Percentiles rank a stretch among this genome's conserved stretches.
These are phyloP conservation scores for Solanum appendiculatum DNA, from an alignment of 257 asterid species.

Conservation along the genomic window DNA sequence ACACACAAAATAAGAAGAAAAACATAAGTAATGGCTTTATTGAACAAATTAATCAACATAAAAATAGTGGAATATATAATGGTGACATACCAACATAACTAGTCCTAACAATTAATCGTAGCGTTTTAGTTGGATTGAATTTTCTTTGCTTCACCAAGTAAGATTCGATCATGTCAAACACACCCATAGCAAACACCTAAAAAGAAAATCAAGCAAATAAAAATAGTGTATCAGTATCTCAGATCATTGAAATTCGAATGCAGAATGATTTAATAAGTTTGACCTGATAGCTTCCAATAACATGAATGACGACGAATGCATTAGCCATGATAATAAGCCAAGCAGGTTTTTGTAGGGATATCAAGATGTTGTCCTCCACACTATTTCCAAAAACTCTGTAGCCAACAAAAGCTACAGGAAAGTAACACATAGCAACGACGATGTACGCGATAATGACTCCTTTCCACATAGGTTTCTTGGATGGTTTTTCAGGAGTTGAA, in stretches of 20 bases:
- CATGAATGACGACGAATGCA: conserved; percentile 37
- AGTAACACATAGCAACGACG: conserved; percentile 33
- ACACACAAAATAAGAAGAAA: not conserved
- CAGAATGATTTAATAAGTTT: not conserved
- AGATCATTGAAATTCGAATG: not conserved
- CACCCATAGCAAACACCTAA: conserved; percentile 49
- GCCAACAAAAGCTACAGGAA: conserved; percentile 40
- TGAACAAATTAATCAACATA: not conserved
- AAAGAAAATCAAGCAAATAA: not conserved
- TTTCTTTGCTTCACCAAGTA: conserved; percentile 19
- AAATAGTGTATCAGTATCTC: not conserved
- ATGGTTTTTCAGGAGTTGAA: conserved; percentile 24
- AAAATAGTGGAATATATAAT: not conserved
- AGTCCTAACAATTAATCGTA: conserved; percentile 23
- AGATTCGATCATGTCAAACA: conserved; percentile 39
- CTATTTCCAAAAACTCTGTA: conserved; percentile 26
- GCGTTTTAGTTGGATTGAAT: conserved; percentile 9
- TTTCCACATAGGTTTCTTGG: conserved; percentile 46
- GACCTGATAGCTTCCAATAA: conserved; percentile 58
- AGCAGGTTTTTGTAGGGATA: conserved; percentile 26
- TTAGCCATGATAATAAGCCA: conserved; percentile 41
- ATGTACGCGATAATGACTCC: conserved; percentile 32
- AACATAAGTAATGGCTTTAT: not conserved
- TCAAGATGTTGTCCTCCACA: conserved; percentile 33
- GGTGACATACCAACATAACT: conserved; percentile 28